Evolutionary conservation across 306 rosid genomes (phyloP).

Genomic region (Parietaria judaica): DNA sequence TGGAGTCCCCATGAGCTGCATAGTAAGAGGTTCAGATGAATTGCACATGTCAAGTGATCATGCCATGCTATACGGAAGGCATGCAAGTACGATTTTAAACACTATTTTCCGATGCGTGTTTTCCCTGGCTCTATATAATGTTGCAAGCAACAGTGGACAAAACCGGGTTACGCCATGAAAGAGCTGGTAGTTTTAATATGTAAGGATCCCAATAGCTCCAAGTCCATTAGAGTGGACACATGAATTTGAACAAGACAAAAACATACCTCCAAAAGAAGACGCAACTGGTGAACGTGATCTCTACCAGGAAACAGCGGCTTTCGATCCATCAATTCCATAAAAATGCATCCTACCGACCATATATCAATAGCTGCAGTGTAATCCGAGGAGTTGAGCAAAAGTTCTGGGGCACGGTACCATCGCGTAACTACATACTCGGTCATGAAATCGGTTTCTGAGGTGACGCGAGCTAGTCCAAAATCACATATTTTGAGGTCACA

Average conservation of each 20-base stretch:
- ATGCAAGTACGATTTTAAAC: not conserved
- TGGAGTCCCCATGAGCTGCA: slow-evolving; percentile 98
- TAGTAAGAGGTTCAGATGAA: not conserved
- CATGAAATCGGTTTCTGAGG: slow-evolving; percentile 97
- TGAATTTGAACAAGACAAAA: not conserved
- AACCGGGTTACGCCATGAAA: not conserved
- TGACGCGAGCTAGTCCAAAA: slow-evolving; percentile 94
- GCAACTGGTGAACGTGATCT: slow-evolving; percentile 93
- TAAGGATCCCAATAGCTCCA: not conserved
- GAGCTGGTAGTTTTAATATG: not conserved
- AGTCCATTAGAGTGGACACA: not conserved
- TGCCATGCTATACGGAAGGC: not conserved
- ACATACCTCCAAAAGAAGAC: slow-evolving; percentile 91
- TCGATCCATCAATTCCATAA: slow-evolving; percentile 96
- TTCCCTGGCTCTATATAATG: not conserved
- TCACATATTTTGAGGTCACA: slow-evolving; percentile 95
- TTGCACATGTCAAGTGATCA: not conserved
- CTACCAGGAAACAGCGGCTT: slow-evolving; percentile 94
- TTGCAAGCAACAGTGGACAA: not conserved
- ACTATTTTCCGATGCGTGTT: not conserved
- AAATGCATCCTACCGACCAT: slow-evolving; percentile 96
- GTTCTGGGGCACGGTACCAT: slow-evolving; percentile 99
- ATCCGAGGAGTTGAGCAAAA: slow-evolving; percentile 81
- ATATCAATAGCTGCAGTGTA: slow-evolving; percentile 98
- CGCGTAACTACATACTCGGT: slow-evolving; percentile 93